A percentile compares a stretch with the other conserved stretches of the same genome.
These are phyloP conservation scores for Eucalyptus cloeziana DNA, from an alignment of 345 rosid species.

Conservation along the genomic window DNA sequence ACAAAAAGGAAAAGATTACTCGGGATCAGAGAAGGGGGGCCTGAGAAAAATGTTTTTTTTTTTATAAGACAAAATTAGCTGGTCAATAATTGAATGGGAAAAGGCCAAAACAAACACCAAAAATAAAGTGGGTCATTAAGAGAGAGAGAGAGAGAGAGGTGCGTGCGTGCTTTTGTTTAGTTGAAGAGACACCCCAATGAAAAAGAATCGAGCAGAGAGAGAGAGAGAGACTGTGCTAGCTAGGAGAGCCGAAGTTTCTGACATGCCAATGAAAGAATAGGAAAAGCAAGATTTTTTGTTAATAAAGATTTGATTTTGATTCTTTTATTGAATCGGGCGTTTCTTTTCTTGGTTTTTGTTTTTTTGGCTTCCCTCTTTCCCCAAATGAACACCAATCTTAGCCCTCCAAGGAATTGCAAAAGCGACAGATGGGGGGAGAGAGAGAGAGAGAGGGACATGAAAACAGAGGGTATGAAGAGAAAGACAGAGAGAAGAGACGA, in stretches of 20 bases:
- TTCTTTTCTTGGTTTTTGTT: neutral
- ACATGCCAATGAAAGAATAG: neutral
- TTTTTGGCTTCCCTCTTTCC: neutral
- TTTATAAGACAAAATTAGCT: neutral
- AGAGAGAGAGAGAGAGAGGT: neutral
- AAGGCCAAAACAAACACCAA: neutral
- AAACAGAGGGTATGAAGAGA: neutral
- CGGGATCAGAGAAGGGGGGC: conserved; percentile 42
- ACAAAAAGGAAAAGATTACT: conserved; percentile 9
- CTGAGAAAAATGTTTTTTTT: neutral
- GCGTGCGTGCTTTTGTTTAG: neutral
- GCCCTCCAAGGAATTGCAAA: neutral
- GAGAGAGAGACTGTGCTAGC: neutral
- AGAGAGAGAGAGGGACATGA: neutral
- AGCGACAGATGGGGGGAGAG: neutral
- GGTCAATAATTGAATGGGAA: conserved; percentile 19
- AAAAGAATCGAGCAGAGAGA: neutral
- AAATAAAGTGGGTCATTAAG: neutral
- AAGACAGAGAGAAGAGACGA: neutral
- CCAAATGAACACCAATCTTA: neutral
- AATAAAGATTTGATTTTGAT: neutral
- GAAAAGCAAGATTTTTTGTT: neutral
- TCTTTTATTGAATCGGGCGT: neutral
- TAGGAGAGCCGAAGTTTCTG: conserved; percentile 21
- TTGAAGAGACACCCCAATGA: neutral